These are phyloP conservation scores for Dryadomyces sulphureus DNA, from an alignment of 2,329 filamentous ascomycete genomes.

Conservation along the genomic window DNA sequence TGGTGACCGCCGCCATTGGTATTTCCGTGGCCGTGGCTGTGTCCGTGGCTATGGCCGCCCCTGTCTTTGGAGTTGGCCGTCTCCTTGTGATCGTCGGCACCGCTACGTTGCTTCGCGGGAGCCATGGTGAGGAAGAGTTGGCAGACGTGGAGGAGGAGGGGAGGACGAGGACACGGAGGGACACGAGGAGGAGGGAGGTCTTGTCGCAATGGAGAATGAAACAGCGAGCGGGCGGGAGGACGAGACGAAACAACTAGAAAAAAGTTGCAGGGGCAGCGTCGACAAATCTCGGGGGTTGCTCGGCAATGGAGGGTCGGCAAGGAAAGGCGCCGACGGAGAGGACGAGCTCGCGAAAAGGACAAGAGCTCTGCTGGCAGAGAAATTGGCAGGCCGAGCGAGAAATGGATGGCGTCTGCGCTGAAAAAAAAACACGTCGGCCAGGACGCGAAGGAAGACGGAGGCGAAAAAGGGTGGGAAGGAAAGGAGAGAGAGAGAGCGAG, in stretches of 20 bases:
- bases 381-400: too few species aligned
- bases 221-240: neutral
- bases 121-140: slow-evolving; percentile 5
- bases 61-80: slow-evolving; percentile 26
- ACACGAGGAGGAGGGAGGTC: neutral
- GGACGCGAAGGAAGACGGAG: neutral
- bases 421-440: neutral
- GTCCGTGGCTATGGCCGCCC: slow-evolving; percentile 19
- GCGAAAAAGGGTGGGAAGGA: neutral
- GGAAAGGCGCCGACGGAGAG: neutral
- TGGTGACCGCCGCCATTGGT: slow-evolving; percentile 15
- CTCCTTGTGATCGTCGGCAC: slow-evolving; percentile 6
- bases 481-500: neutral
- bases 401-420: neutral
- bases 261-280: neutral
- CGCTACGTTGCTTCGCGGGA: slow-evolving; percentile 6
- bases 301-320: neutral
- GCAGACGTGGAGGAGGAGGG: neutral
- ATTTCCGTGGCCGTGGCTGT: slow-evolving; percentile 15
- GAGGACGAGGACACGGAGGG: neutral
- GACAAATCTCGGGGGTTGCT: neutral
- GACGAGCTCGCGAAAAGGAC: neutral
- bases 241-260: neutral
- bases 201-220: too few species aligned
- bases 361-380: neutral